Conservation (phyloP, 352 stramenopile species). For the Globisporangium echinulatum region DNA sequence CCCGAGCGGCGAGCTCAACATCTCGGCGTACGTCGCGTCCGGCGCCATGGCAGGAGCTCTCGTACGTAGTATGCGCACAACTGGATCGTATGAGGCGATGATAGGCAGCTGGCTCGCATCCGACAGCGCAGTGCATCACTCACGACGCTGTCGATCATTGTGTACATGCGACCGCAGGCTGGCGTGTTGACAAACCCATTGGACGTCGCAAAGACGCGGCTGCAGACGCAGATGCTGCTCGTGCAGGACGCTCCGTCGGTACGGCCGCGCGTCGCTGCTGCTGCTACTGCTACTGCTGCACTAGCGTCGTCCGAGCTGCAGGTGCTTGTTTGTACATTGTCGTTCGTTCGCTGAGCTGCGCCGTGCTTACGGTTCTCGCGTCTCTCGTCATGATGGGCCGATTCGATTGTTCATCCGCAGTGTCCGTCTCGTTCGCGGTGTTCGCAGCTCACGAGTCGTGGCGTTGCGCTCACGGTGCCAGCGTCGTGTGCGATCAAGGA, state of each 20-base stretch:
- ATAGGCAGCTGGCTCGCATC: neutral
- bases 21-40: slow-evolving; percentile 89
- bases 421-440: slow-evolving; percentile 69
- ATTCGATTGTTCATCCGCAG: slow-evolving; percentile 37
- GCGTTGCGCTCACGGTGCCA: slow-evolving; percentile 57
- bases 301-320: slow-evolving; percentile 17
- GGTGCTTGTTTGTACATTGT: slow-evolving; percentile 15
- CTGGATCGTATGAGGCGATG: neutral
- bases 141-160: neutral
- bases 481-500: slow-evolving; percentile 50
- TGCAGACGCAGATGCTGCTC: slow-evolving; percentile 92
- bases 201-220: slow-evolving; percentile 97
- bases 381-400: neutral
- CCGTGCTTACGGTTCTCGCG: slow-evolving; percentile 1
- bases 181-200: slow-evolving; percentile 94
- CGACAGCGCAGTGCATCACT: neutral
- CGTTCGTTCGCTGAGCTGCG: neutral
- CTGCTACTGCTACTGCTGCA: slow-evolving; percentile 24
- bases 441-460: slow-evolving; percentile 62
- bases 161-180: slow-evolving; percentile 24
- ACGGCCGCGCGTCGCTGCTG: slow-evolving; percentile 19
- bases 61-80: slow-evolving; percentile 31
- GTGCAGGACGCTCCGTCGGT: slow-evolving; percentile 55
- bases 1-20: slow-evolving; percentile 82
- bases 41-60: slow-evolving; percentile 91